Base-by-base conservation (phyloP, 2,329 filamentous ascomycete genomes). In the Penicillium hordei region DNA sequence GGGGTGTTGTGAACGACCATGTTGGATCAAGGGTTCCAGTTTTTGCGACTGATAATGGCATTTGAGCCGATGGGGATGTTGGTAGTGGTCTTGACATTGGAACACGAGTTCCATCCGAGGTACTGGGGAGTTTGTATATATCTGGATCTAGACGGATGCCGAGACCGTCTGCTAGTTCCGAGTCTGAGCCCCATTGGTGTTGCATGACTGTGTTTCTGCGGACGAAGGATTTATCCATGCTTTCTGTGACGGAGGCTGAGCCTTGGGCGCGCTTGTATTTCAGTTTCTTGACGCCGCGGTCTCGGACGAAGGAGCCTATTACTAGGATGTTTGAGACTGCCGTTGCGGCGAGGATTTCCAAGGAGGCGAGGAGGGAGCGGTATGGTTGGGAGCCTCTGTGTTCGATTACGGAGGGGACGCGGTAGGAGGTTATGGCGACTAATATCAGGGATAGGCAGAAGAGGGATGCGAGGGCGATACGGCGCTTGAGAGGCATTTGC, bases 311-410 rank as follows among this genome's bases (percentile, higher is more conserved):
- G 0, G 93, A 96, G 13, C 93, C 93, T 3, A 99, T 84, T 1
- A 97, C 90, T 21, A 99, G 82, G 3, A 89, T 88, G 71, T 97
- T 99, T 13, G 93, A 90, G 0, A 95, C 89, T 0, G 87, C 86
- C 0, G 93, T 90, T 5, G 94, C 93, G 50, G 93, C 93, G 1
- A 97, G 82, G 8, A 97, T 89, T 71, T 99, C 94, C 19, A 95
- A 82, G 0, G 93, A 96, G 5, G 94, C 94, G 63, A 95, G 82
- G 1, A 97, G 84, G 0, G 93, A 95, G 44, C 94, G 89, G 65
- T 89, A 91, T 69, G 94, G 91, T 72, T 97, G 94, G 29, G 84
- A 81, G 3, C 92, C 91, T 58, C 86, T 77, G 46, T 83, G 79
- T 3, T 80, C 69, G 52, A 97, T 88, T 59, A 95, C 90, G 43